Percentiles rank a stretch among this genome's conserved stretches.
Evolutionary conservation across 352 stramenopile genomes (phyloP).

Genomic region (Globisporangium lucens): DNA sequence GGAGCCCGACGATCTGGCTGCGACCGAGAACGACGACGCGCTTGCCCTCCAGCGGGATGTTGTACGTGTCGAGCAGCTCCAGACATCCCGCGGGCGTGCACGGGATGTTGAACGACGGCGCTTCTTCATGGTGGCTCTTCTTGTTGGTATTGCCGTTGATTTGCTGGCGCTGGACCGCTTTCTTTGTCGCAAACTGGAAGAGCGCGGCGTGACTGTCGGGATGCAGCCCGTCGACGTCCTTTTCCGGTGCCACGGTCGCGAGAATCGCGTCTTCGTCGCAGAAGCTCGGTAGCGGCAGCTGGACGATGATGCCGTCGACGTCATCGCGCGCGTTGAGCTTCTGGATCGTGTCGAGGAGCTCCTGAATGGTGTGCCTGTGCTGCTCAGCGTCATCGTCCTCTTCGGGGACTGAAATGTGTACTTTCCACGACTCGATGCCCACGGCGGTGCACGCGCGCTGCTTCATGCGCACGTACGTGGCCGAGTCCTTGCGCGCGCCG

Average conservation of each 20-base stretch:
- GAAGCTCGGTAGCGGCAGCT: constrained; percentile 91
- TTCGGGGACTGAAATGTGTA: constrained; percentile 41
- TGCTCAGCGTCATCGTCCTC: constrained; percentile 7
- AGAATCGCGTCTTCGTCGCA: constrained; percentile 94
- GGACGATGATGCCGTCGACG: constrained; percentile 86
- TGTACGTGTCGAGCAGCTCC: constrained; percentile 91
- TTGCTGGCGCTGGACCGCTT: constrained; percentile 16
- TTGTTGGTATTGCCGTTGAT: background rate
- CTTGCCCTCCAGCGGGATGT: constrained; percentile 92
- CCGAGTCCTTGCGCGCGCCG: constrained; percentile 92
- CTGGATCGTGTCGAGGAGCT: constrained; percentile 54
- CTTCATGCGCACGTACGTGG: constrained; percentile 99
- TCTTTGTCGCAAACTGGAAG: constrained; percentile 65
- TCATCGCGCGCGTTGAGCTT: constrained; percentile 62
- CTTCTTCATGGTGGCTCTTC: constrained; percentile 12
- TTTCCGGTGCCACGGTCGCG: constrained; percentile 85
- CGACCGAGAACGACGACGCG: constrained; percentile 96
- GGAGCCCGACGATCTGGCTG: constrained; percentile 97
- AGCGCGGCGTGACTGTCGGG: constrained; percentile 95
- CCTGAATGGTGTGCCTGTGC: constrained; percentile 19
- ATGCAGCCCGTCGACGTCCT: constrained; percentile 99
- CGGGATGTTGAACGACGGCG: constrained; percentile 84
- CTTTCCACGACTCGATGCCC: constrained; percentile 90
- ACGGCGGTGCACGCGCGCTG: constrained; percentile 94
- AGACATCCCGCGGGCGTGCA: constrained; percentile 97